Conservation (phyloP, 2,329 filamentous ascomycete species). For the Periconia digitata region DNA sequence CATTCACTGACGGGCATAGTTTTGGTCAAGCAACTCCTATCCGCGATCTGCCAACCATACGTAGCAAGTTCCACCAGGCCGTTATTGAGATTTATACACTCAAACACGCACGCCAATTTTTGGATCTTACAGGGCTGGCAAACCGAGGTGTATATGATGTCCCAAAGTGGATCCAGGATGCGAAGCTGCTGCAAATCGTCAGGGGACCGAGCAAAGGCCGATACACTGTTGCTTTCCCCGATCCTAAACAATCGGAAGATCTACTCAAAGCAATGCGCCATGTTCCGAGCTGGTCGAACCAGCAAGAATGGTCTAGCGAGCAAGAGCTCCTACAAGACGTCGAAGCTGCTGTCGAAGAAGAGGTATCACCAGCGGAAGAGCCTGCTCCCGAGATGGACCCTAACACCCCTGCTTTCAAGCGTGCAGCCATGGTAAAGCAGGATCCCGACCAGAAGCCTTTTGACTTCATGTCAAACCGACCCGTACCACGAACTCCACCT, state of each 20-base stretch:
- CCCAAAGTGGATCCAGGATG: conserved; percentile 31
- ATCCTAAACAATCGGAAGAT: conserved; percentile 17
- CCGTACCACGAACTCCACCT: conserved; percentile 23
- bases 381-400: conserved; percentile 26
- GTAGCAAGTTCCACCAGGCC: conserved; percentile 55
- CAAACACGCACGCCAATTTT: conserved; percentile 26
- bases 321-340: conserved; percentile 11
- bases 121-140: conserved; percentile 28
- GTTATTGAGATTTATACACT: conserved; percentile 59
- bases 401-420: conserved; percentile 26
- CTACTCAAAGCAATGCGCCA: conserved; percentile 27
- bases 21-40: conserved; percentile 25
- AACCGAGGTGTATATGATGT: conserved; percentile 31
- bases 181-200: conserved; percentile 26
- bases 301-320: conserved; percentile 9
- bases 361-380: conserved; percentile 12
- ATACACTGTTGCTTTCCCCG: conserved; percentile 29
- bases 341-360: conserved; percentile 23
- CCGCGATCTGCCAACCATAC: conserved; percentile 17
- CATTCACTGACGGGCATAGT: conserved; percentile 9
- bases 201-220: too few relatives aligned
- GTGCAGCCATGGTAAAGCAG: conserved; percentile 29
- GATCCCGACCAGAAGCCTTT: conserved; percentile 33
- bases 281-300: conserved; percentile 15
- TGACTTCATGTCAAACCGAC: conserved; percentile 41